These are phyloP conservation scores for Phialophora macrospora DNA, from an alignment of 2,329 filamentous ascomycete genomes.

Conservation along the genomic window DNA sequence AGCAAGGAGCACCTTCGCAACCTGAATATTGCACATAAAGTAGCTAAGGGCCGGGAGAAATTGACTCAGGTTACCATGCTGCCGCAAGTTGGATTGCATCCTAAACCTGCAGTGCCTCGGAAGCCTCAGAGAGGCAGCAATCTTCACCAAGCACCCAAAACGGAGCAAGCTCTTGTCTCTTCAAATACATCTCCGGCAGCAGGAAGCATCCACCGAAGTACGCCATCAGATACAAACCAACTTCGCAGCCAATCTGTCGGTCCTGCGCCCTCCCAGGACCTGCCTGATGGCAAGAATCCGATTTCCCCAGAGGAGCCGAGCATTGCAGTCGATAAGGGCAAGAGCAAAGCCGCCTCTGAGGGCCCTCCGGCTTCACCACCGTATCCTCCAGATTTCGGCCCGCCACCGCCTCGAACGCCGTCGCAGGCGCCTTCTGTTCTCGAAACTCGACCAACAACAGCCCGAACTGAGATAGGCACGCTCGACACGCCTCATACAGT, in stretches of 20 bases:
- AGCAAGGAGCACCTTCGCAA: constrained; percentile 27
- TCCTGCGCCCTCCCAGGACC: background rate
- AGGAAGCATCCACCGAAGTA: background rate
- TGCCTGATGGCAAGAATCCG: background rate
- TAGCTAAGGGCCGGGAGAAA: constrained; percentile 23
- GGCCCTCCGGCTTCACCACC: background rate
- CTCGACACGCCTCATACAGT: background rate
- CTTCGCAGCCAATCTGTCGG: background rate
- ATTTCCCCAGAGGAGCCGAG: background rate
- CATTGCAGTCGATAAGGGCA: constrained; percentile 24
- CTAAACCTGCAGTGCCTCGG: background rate
- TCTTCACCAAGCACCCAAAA: background rate
- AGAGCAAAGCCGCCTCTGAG: constrained; percentile 11
- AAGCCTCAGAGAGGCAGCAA: constrained; percentile 9
- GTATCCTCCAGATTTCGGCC: background rate
- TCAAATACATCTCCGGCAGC: background rate
- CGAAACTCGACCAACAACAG: constrained; percentile 2
- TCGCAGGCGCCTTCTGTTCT: background rate
- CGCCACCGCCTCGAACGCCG: constrained; percentile 3
- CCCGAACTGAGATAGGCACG: constrained; percentile 4
- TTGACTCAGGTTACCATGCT: constrained; percentile 20
- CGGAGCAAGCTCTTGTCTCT: background rate
- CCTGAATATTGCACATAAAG: constrained; percentile 16
- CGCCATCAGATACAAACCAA: constrained; percentile 17
- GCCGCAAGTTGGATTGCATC: constrained; percentile 1